Base-by-base conservation (phyloP, 441 rosid species). In the Capsella rubella region DNA sequence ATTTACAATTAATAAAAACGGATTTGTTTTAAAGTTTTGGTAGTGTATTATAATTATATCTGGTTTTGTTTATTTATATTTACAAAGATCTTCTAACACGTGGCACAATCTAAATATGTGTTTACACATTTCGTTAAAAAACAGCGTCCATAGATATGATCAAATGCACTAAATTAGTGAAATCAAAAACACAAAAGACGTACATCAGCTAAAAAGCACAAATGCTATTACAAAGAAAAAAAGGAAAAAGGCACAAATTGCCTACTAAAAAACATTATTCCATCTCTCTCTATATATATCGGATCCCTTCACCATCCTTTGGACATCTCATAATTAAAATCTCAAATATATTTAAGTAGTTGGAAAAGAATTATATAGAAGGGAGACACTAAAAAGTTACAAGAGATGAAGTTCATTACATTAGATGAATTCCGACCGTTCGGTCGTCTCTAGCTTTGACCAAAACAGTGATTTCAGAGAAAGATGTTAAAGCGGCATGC, bases 391-490 rank as follows among this genome's bases (percentile, higher is more conserved):
- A 51, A 42, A 51, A 42, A 1, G 0, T 63, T 43, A 31, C 7
- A 40, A 72, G 56, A 55, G 29, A 56, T 67, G 72, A 74, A 74
- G 47, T 66, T 50, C 11, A 50, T 3, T 14, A 37, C 39, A 59
- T 13, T 50, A 9, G 49, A n/a, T n/a, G n/a, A n/a, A n/a, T n/a
- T n/a, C n/a, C n/a, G n/a, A n/a, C n/a, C n/a, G n/a, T n/a, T n/a
- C n/a, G n/a, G n/a, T n/a, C n/a, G n/a, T n/a, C 32, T 67, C 0
- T 74, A 3, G 39, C 31, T 59, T 21, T 15, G 11, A 58, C 61
- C 37, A 60, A 50, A 74, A 61, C 67, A 29, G 9, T 4, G 2
- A 16, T 43, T 62, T 43, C 52, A 6, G 16, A 14, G 4, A 6
- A 43, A 35, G 45, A 49, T 2, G 69, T 12, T 35, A 63, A 72